Conservation (phyloP, 2,329 filamentous ascomycete genomes). For the Thyridium curvatum region DNA sequence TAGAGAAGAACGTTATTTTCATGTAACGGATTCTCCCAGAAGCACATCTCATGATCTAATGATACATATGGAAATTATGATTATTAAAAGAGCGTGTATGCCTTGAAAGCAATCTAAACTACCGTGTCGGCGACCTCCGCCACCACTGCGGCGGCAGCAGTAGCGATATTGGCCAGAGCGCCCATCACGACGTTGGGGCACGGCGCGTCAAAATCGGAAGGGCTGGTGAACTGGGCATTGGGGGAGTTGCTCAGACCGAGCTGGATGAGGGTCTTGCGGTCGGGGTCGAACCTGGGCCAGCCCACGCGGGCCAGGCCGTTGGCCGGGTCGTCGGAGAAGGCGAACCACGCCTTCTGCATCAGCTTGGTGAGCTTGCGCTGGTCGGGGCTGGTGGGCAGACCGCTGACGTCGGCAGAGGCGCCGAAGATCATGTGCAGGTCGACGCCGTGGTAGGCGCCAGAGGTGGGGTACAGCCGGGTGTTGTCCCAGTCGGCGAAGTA, state of each 20-base stretch:
- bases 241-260: conserved; percentile 18
- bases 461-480: conserved; percentile 34
- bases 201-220: conserved; percentile 14
- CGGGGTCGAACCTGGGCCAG: conserved; percentile 26
- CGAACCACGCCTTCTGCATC: conserved; percentile 33
- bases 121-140: no score
- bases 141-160: no score
- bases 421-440: conserved; percentile 42
- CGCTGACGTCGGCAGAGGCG: conserved; percentile 29
- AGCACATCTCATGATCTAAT: no score
- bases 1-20: no score
- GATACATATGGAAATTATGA: no score
- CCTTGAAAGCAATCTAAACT: no score
- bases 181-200: conserved; percentile 16
- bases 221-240: conserved; percentile 14
- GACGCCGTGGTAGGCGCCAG: conserved; percentile 41
- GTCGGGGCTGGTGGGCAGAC: conserved; percentile 19
- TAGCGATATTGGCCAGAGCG: conserved; percentile 2
- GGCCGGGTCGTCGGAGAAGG: conserved; percentile 29
- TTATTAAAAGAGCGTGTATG: no score
- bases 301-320: conserved; percentile 25
- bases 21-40: no score
- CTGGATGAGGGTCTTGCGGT: conserved; percentile 15
- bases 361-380: conserved; percentile 24
- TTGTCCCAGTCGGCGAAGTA: conserved; percentile 45